Percentiles rank a stretch among this genome's conserved stretches.
Conservation (phyloP, 2,329 filamentous ascomycete genomes). For the Dactylellina cionopaga region DNA sequence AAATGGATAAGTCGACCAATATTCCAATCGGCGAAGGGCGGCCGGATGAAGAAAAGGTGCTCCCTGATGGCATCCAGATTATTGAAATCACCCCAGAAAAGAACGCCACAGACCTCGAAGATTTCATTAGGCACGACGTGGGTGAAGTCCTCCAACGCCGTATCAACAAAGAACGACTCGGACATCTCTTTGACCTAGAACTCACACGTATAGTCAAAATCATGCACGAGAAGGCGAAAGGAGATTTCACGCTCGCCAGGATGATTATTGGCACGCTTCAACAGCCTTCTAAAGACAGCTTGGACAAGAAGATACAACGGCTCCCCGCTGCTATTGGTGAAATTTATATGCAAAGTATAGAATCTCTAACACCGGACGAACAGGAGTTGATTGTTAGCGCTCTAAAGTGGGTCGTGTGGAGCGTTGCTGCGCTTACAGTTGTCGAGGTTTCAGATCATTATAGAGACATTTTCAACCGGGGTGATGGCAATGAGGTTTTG, state of each 20-base stretch:
- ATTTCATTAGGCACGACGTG: slow-evolving; percentile 24
- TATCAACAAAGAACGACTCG: slow-evolving; percentile 15
- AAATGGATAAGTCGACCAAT: too few relatives aligned
- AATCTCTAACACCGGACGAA: slow-evolving; percentile 34
- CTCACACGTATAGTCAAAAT: slow-evolving; percentile 20
- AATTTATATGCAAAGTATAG: slow-evolving; percentile 34
- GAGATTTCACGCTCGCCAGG: slow-evolving; percentile 31
- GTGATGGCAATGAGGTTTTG: not conserved
- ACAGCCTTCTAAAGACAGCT: slow-evolving; percentile 34
- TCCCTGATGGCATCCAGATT: slow-evolving; percentile 7
- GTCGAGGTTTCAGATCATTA: slow-evolving; percentile 36
- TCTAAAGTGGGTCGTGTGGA: slow-evolving; percentile 41
- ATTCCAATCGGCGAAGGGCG: too few relatives aligned
- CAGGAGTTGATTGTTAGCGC: slow-evolving; percentile 23
- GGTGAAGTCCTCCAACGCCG: slow-evolving; percentile 17
- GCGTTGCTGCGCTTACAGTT: slow-evolving; percentile 14
- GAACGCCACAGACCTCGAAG: slow-evolving; percentile 17
- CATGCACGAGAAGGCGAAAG: slow-evolving; percentile 29
- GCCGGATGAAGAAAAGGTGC: not conserved
- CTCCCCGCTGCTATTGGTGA: slow-evolving; percentile 34
- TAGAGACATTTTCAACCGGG: slow-evolving; percentile 13
- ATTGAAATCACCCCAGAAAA: slow-evolving; percentile 28
- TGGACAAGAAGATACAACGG: slow-evolving; percentile 18
- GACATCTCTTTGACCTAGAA: slow-evolving; percentile 28
- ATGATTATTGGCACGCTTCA: slow-evolving; percentile 36